These are phyloP conservation scores for Phytophthora nicotianae DNA, from an alignment of 352 stramenopile genomes.

Conservation along the genomic window DNA sequence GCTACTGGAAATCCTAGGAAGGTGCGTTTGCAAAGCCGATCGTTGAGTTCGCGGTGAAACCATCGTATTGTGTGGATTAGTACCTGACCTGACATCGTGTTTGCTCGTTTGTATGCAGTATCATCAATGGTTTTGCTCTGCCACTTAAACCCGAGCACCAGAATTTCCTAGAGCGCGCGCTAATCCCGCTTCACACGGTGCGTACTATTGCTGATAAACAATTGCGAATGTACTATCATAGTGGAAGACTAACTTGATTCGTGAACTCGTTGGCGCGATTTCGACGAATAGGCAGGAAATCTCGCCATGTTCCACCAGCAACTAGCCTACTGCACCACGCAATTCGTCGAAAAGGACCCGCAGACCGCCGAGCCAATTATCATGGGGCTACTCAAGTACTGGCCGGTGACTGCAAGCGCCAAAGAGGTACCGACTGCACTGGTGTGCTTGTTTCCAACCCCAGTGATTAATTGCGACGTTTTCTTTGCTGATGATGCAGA, in stretches of 20 bases:
- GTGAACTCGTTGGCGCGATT: background rate
- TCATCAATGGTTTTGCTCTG: slow-evolving; percentile 99
- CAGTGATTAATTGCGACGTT: slow-evolving; percentile 43
- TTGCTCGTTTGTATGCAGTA: slow-evolving; percentile 58
- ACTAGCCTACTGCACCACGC: slow-evolving; percentile 98
- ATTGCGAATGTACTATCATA: slow-evolving; percentile 39
- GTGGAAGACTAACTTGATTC: slow-evolving; percentile 6
- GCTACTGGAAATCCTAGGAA: slow-evolving; percentile 98
- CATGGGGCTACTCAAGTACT: slow-evolving; percentile 94
- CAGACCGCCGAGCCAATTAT: slow-evolving; percentile 95
- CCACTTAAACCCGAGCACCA: slow-evolving; percentile 98
- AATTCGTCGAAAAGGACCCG: slow-evolving; percentile 99
- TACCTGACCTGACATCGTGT: too few species aligned
- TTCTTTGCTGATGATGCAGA: slow-evolving; percentile 66
- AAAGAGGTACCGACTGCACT: slow-evolving; percentile 74
- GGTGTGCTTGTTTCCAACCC: slow-evolving; percentile 6
- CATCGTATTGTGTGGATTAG: slow-evolving; percentile 5
- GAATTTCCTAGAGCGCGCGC: slow-evolving; percentile 92
- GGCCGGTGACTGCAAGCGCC: slow-evolving; percentile 91
- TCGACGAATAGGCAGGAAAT: slow-evolving; percentile 62
- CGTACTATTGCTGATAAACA: slow-evolving; percentile 59
- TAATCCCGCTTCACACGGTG: slow-evolving; percentile 98
- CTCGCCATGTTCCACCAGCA: slow-evolving; percentile 98
- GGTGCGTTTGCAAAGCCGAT: slow-evolving; percentile 26
- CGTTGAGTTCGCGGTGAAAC: background rate